Conservation (phyloP, 2,329 filamentous ascomycete species). For the Aspergillus fijiensis region DNA sequence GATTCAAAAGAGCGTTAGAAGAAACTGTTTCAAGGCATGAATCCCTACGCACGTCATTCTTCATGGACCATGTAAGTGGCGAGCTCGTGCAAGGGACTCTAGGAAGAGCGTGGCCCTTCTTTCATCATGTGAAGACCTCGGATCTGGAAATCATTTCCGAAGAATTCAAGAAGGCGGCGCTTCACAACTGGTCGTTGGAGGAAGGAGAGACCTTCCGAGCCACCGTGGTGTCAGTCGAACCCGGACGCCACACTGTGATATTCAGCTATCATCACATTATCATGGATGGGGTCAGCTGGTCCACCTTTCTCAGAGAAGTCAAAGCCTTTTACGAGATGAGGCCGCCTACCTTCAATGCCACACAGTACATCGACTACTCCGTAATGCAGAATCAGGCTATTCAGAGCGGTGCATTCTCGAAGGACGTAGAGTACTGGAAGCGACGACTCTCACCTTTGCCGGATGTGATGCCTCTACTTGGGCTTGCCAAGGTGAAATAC, state of each 20-base stretch:
- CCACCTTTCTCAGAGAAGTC: neutral
- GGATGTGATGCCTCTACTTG: slow-evolving; percentile 2
- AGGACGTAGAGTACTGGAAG: slow-evolving; percentile 8
- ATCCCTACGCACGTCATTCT: slow-evolving; percentile 6
- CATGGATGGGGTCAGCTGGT: slow-evolving; percentile 16
- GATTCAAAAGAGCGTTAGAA: neutral
- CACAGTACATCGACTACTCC: slow-evolving; percentile 8
- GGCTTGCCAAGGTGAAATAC: neutral
- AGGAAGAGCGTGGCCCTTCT: neutral
- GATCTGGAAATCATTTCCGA: neutral
- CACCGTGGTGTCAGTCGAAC: neutral
- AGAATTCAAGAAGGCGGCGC: neutral
- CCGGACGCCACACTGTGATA: neutral
- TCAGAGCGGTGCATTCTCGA: neutral
- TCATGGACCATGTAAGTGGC: neutral
- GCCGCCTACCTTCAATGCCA: neutral
- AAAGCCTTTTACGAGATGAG: neutral
- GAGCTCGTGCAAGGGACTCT: neutral
- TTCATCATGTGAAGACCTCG: neutral
- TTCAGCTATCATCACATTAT: slow-evolving; percentile 18
- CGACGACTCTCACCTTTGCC: neutral
- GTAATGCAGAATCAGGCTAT: neutral
- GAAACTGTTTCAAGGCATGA: neutral
- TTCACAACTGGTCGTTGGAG: neutral
- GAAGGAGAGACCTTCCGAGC: neutral